Evolutionary conservation across 176 grass and related monocot species (phyloP).

Genomic region (Carex pumila): DNA sequence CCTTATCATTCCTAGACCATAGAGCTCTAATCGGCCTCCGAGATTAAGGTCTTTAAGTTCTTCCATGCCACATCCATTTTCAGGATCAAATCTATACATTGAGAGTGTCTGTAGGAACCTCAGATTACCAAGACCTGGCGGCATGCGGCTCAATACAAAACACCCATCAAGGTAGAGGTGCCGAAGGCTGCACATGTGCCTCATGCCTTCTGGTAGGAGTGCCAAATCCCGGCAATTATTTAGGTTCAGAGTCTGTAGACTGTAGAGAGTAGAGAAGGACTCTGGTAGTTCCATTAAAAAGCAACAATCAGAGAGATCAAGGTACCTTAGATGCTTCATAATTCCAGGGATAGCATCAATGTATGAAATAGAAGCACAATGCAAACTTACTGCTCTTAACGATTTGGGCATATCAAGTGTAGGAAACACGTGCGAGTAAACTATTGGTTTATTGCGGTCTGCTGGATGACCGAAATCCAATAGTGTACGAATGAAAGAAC

Average conservation of each 20-base stretch:
- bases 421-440: neutral
- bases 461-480: neutral
- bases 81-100: neutral
- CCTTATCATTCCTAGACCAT: neutral
- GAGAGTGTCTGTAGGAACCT: constrained; percentile 19
- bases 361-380: neutral
- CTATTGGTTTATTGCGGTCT: neutral
- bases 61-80: constrained; percentile 6
- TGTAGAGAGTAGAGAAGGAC: neutral
- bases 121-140: constrained; percentile 8
- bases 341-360: neutral
- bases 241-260: constrained; percentile 12
- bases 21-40: neutral
- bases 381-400: neutral
- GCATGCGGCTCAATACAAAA: neutral
- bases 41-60: neutral
- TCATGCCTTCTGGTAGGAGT: constrained; percentile 23
- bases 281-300: neutral
- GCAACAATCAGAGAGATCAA: neutral
- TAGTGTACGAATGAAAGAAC: neutral
- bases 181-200: constrained; percentile 21
- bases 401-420: neutral
- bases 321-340: constrained; percentile 6
- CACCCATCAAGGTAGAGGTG: constrained; percentile 24
- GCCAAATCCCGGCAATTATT: neutral